Base-by-base conservation (phyloP, 2,329 filamentous ascomycete genomes). In the Cladophialophora psammophila region DNA sequence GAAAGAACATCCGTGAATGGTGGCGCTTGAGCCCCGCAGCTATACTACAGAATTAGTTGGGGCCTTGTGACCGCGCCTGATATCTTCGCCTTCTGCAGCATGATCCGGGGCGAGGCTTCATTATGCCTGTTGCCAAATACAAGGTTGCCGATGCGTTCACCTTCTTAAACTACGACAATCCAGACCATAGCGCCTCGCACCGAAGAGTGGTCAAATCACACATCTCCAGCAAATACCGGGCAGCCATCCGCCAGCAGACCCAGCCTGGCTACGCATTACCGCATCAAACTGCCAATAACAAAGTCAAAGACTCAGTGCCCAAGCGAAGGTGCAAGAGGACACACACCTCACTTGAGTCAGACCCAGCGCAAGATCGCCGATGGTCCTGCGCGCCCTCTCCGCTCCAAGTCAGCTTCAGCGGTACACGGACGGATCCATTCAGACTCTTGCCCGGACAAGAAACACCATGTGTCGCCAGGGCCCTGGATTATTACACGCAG, bases 151-250 rank as follows among this genome's bases (percentile, higher is more conserved):
- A 63, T 18, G 35, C 34, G 3, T 67, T 66, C 45, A 67, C 68
- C 38, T 66, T 67, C 50, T 35, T 66, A 34, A 57, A 67, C 26
- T 65, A 67, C 42, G 34, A 68, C 60, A 66, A 56, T 20, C 63
- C 68, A 7, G 65, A 65, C 10, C 65, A 68, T 36, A 68, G 48
- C 55, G 65, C 63, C 2, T 64, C 63, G 2, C 59, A 66, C 31
- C 36, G 65, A 40, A 54, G 56, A 15, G 52, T 63, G 9, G 68
- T 69, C 36, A 70, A 70, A 35, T 70, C 65, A 5, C 65, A 70
- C 20, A 61, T 70, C 36, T 67, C 65, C 10, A 65, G 65, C 63
- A 69, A 64, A 53, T 70, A 70, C 57, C 60, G 68, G 42, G 63
- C 68, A 5, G 31, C 65, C 13, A 45, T 70, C 7, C 59, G 68